phyloP scores from a whole-genome alignment of 2,329 filamentous ascomycete genomes.

The Colletotrichum phormii region DNA sequence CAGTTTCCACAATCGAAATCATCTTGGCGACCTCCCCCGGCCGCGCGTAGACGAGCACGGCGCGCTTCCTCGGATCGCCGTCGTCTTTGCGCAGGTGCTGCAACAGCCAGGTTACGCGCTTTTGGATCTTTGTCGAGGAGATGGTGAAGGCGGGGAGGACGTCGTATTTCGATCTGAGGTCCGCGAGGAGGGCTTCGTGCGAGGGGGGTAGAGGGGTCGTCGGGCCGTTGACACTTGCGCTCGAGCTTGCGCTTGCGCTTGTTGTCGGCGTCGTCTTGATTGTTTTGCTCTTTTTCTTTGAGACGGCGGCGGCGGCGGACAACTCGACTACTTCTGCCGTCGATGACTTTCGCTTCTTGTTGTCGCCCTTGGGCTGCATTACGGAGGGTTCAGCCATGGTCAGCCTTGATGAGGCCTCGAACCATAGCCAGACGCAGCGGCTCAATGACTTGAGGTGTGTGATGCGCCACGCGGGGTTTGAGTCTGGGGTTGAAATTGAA shows the following conservation, averaged over 20 bases:
- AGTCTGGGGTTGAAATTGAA: background rate
- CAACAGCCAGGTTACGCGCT: constrained; percentile 60
- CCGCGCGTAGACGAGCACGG: constrained; percentile 64
- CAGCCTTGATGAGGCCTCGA: background rate
- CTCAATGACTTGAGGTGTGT: constrained; percentile 8
- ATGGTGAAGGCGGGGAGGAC: constrained; percentile 66
- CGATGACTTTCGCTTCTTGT: constrained; percentile 30
- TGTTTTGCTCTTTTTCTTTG: constrained; percentile 27
- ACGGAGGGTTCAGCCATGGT: constrained; percentile 6
- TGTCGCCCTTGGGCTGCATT: constrained; percentile 3
- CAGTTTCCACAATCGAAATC: constrained; percentile 75
- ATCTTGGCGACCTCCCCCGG: constrained; percentile 70
- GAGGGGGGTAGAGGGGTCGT: constrained; percentile 48
- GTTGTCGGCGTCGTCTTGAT: background rate
- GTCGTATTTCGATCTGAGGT: constrained; percentile 60
- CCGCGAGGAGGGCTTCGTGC: constrained; percentile 55
- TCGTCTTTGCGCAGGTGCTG: constrained; percentile 53
- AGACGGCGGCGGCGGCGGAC: background rate
- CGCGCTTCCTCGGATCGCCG: constrained; percentile 42
- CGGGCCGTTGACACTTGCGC: constrained; percentile 15
- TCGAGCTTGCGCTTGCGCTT: background rate
- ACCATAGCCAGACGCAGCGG: constrained; percentile 1
- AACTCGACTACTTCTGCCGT: constrained; percentile 2
- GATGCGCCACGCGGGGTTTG: background rate
- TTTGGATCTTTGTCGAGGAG: constrained; percentile 69